Evolutionary conservation across 805 yeast genomes (phyloP), one percentile per base, ranked within the genome.

Genomic region (Kluyveromyces nonfermentans): DNA sequence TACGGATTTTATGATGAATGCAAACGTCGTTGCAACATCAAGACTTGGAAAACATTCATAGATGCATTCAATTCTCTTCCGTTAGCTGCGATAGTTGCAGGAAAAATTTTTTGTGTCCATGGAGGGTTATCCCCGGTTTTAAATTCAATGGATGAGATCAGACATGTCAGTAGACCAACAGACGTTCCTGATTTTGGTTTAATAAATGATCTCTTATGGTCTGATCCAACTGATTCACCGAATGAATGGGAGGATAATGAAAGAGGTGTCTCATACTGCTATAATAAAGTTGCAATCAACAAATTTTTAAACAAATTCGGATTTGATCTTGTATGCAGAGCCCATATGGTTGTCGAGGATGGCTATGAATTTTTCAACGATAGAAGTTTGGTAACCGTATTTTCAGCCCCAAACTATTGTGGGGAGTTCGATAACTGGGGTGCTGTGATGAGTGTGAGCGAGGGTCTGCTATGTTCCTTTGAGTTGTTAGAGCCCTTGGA

Each of bases 1-100:
- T 93, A 93, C 64, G 98, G 98, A 2, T 93, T 93, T 59, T 93
- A 88, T 62, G 98, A 93, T 66, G 98, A 93, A 67, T 93, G 98
- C 70, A 93, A 93, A 63, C 77, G 98, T 56, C 74, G 98, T 48
- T 79, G 95, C 56, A 85, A 83, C 57, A 77, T 89, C 55, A 93
- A 90, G 61, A 84, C 89, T 1, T 93, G 98, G 98, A 88, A 89
- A 61, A 67, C 78, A 22, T 93, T 93, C 58, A 78, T 93, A 53
- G 98, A 93, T 68, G 88, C 96, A 1, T 93, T 93, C 70, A 93
- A 93, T 62, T 85, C 96, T 0, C 70, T 93, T 50, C 98, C 98
- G 8, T 81, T 93, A 44, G 95, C 97, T 1, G 97, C 97, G 2
- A 80, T 87, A 30, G 96, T 93, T 31, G 96, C 95, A 1, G 89